Evolutionary conservation across 1,284 basidiomycete species (phyloP).

Genomic region (Cryptococcus amylolentus): DNA sequence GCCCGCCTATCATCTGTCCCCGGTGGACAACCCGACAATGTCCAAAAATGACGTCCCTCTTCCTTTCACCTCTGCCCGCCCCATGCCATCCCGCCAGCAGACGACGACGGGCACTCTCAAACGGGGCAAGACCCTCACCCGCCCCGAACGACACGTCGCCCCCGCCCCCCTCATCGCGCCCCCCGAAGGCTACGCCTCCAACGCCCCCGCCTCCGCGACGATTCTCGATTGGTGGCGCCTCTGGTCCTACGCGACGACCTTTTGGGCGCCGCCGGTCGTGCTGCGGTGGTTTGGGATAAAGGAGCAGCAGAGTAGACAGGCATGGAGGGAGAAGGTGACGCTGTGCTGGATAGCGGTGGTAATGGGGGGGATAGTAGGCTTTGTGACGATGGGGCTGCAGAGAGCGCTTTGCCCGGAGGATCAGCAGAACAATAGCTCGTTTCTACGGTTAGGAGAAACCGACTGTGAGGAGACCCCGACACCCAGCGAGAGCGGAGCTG

Average conservation of each 20-base stretch:
- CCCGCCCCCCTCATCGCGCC: constrained; percentile 91
- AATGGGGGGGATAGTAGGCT: constrained; percentile 78
- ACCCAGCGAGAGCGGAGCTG: not conserved
- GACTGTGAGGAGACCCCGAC: constrained; percentile 29
- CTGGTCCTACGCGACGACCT: constrained; percentile 75
- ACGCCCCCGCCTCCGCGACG: not conserved
- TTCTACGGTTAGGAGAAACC: constrained; percentile 35
- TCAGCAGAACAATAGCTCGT: constrained; percentile 18
- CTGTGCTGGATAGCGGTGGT: constrained; percentile 80
- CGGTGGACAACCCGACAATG: constrained; percentile 13
- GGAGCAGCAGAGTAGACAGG: constrained; percentile 73
- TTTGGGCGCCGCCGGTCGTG: constrained; percentile 80
- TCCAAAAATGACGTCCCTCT: constrained; percentile 36
- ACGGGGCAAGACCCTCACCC: constrained; percentile 89
- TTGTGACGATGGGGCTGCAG: constrained; percentile 92
- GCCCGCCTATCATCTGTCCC: not conserved
- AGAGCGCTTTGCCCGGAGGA: constrained; percentile 78
- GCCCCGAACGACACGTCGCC: constrained; percentile 90
- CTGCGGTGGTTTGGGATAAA: constrained; percentile 72
- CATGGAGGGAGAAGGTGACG: constrained; percentile 97
- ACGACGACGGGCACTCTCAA: constrained; percentile 34
- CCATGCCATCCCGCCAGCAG: constrained; percentile 33
- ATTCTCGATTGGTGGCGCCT: constrained; percentile 73
- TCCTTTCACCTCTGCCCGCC: constrained; percentile 36
- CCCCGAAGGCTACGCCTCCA: constrained; percentile 39